Conservation (phyloP, 2,329 filamentous ascomycete species). For the Cladosporium sphaerospermum region DNA sequence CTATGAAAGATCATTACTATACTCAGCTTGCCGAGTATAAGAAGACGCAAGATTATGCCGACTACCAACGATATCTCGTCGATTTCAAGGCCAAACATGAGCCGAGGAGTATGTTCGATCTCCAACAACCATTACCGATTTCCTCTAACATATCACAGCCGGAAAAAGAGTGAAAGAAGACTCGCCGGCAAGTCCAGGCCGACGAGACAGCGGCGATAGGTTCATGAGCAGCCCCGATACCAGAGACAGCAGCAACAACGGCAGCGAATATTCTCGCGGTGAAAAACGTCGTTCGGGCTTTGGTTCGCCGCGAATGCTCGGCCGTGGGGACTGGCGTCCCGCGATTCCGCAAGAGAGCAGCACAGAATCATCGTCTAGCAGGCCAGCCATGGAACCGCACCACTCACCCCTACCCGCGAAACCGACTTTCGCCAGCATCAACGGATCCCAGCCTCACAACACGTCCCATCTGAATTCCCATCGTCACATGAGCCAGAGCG, state of each 20-base stretch:
- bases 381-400: background rate
- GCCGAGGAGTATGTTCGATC: background rate
- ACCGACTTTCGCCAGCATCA: constrained; percentile 5
- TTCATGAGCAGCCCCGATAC: constrained; percentile 1
- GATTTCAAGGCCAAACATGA: constrained; percentile 71
- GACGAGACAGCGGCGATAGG: constrained; percentile 4
- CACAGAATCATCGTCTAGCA: background rate
- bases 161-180: constrained; percentile 7
- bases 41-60: constrained; percentile 62
- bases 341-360: background rate
- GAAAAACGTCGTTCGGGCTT: background rate
- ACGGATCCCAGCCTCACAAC: background rate
- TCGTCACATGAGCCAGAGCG: background rate
- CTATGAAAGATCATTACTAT: constrained; percentile 71
- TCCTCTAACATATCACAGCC: background rate
- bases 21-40: constrained; percentile 69
- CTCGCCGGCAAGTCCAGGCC: background rate
- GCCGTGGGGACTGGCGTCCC: constrained; percentile 2
- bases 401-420: constrained; percentile 5
- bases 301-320: background rate
- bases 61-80: constrained; percentile 65
- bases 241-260: constrained; percentile 2
- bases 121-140: background rate
- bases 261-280: background rate
- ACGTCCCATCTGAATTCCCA: background rate